Evolutionary conservation across 352 stramenopile species (phyloP).

Genomic region (Globisporangium radiosum): DNA sequence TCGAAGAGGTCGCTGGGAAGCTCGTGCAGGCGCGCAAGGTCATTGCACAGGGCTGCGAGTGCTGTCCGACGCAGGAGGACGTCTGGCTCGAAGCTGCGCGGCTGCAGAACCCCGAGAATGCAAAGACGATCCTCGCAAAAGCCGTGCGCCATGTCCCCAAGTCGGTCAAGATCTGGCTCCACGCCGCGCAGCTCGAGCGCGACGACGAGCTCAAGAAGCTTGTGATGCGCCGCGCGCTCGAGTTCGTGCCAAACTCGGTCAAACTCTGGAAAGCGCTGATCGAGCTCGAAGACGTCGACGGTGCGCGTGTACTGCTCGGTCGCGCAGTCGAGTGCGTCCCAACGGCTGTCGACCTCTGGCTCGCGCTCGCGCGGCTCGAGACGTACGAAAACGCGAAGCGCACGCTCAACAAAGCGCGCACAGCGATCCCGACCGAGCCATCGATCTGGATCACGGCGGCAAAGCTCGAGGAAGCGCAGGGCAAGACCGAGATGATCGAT

Average conservation of each 20-base stretch:
- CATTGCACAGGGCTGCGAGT: conserved; percentile 96
- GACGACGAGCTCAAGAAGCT: conserved; percentile 86
- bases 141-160: conserved; percentile 91
- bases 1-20: conserved; percentile 97
- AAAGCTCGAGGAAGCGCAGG: conserved; percentile 98
- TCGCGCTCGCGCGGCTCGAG: conserved; percentile 96
- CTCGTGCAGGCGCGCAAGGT: conserved; percentile 95
- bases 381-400: conserved; percentile 98
- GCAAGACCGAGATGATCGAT: conserved; percentile 80
- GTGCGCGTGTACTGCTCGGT: conserved; percentile 92
- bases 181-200: conserved; percentile 93
- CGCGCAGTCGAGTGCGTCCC: conserved; percentile 98
- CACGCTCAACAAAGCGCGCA: conserved; percentile 94
- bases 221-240: conserved; percentile 87
- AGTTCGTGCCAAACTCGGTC: conserved; percentile 96
- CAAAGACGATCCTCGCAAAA: conserved; percentile 95
- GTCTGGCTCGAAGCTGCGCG: conserved; percentile 98
- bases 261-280: conserved; percentile 98
- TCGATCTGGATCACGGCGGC: conserved; percentile 98
- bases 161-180: conserved; percentile 95
- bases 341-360: conserved; percentile 96
- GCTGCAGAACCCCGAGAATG: conserved; percentile 94
- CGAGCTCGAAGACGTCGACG: conserved; percentile 96
- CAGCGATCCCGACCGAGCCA: conserved; percentile 93
- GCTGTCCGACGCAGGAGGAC: conserved; percentile 94